Evolutionary conservation across 75 land plant genomes (phyloP).

Genomic region (Picea sitchensis): DNA sequence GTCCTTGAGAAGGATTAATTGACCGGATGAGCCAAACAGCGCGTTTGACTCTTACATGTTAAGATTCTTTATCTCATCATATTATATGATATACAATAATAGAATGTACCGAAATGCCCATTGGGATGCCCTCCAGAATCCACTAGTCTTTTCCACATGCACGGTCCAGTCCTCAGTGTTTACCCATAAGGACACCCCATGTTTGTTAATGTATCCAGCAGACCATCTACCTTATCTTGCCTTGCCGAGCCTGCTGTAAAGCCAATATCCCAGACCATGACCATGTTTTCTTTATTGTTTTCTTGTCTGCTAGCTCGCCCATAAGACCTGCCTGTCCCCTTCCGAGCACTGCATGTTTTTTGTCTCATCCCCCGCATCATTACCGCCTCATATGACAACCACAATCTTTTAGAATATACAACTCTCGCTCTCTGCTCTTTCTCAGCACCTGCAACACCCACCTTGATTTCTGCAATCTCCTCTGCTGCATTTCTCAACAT

Average conservation of each 20-base stretch:
- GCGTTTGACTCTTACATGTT: constrained; percentile 4
- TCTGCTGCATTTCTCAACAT: no score
- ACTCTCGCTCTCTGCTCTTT: background rate
- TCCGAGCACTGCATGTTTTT: constrained; percentile 2
- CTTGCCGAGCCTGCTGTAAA: background rate
- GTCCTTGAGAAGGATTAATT: background rate
- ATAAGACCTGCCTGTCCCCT: constrained; percentile 13
- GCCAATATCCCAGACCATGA: background rate
- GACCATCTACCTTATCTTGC: no score
- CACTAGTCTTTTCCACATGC: no score
- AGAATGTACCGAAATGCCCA: no score
- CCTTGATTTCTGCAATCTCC: background rate
- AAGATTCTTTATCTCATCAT: background rate
- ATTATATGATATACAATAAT: background rate
- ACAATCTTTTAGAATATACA: background rate
- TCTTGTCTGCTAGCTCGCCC: constrained; percentile 4
- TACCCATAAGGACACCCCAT: no score
- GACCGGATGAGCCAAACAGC: no score
- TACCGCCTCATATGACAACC: background rate
- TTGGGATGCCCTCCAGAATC: background rate
- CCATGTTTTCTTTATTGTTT: constrained; percentile 9
- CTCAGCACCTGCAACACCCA: background rate
- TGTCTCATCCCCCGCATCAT: constrained; percentile 5
- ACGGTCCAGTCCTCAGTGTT: background rate
- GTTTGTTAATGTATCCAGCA: background rate